Percentiles rank a stretch among this genome's conserved stretches.
These are phyloP conservation scores for Odontarrhena argentea DNA, from an alignment of 345 rosid species.

Conservation along the genomic window DNA sequence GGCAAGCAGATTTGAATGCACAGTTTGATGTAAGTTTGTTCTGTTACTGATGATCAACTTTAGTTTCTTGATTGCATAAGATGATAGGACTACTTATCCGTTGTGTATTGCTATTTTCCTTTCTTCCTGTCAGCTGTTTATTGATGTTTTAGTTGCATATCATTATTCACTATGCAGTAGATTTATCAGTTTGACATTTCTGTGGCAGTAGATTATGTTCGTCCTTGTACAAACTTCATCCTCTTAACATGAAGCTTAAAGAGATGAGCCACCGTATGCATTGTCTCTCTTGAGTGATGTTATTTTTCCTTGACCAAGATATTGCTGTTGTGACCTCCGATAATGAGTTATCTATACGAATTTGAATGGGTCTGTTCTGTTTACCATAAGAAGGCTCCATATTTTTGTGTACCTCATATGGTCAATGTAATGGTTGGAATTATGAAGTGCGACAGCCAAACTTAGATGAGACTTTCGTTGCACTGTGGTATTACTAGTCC, in stretches of 20 bases:
- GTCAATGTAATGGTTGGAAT: constrained; percentile 4
- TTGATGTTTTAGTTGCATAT: background rate
- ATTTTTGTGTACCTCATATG: background rate
- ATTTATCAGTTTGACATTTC: constrained; percentile 10
- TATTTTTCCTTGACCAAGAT: constrained; percentile 1
- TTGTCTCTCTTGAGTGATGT: constrained; percentile 10
- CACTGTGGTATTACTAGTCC: background rate
- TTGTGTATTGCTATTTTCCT: background rate
- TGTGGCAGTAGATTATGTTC: constrained; percentile 9
- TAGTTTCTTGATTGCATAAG: constrained; percentile 11
- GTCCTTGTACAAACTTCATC: background rate
- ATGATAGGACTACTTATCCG: constrained; percentile 1
- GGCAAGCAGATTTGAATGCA: constrained; percentile 94
- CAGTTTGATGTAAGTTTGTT: constrained; percentile 72
- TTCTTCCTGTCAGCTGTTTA: constrained; percentile 18
- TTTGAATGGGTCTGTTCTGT: constrained; percentile 9
- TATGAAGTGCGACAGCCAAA: constrained; percentile 3
- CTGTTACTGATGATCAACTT: constrained; percentile 22
- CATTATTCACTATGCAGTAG: background rate
- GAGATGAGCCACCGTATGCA: background rate
- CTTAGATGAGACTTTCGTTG: constrained; percentile 16
- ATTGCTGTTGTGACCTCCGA: background rate
- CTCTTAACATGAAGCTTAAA: constrained; percentile 1
- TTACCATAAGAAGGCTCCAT: background rate
- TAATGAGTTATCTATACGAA: background rate